These are phyloP conservation scores for Clitopilus passeckerianus DNA, from an alignment of 768 basidiomycete genomes.

Conservation along the genomic window DNA sequence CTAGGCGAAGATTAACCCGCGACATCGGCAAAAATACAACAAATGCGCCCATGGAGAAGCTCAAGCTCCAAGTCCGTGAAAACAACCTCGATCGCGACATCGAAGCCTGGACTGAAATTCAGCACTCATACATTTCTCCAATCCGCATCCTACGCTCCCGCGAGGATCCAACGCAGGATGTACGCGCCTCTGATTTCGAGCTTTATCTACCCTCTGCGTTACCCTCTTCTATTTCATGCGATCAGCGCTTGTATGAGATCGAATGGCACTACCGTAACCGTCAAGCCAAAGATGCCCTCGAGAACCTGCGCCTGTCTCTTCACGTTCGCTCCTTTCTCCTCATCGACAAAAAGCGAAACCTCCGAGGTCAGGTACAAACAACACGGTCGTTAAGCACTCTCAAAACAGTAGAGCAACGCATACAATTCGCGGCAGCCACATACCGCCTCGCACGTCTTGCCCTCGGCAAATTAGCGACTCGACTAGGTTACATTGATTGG, in stretches of 20 bases:
- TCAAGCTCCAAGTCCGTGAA: slow-evolving; percentile 5
- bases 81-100: slow-evolving; percentile 8
- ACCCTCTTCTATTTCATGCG: not conserved
- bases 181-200: not conserved
- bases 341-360: slow-evolving; percentile 5
- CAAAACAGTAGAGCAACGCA: not conserved
- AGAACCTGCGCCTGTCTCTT: slow-evolving; percentile 2
- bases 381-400: slow-evolving; percentile 3
- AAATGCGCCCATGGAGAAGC: slow-evolving; percentile 4
- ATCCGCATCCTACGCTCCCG: not conserved
- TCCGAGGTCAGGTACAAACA: slow-evolving; percentile 5
- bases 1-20: slow-evolving; percentile 2
- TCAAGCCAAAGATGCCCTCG: slow-evolving; percentile 10
- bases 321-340: slow-evolving; percentile 4
- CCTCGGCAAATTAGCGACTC: not conserved
- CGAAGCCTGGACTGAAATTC: slow-evolving; percentile 5
- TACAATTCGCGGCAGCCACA: not conserved
- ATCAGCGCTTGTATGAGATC: not conserved
- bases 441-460: slow-evolving; percentile 6
- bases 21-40: slow-evolving; percentile 2
- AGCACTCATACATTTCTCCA: slow-evolving; percentile 11
- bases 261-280: slow-evolving; percentile 7
- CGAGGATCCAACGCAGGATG: not conserved
- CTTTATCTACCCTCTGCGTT: slow-evolving; percentile 7
- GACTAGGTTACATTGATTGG: slow-evolving; percentile 1